phyloP scores from a whole-genome alignment of 1,284 basidiomycete genomes.

The Pseudozyma hubeiensis region DNA sequence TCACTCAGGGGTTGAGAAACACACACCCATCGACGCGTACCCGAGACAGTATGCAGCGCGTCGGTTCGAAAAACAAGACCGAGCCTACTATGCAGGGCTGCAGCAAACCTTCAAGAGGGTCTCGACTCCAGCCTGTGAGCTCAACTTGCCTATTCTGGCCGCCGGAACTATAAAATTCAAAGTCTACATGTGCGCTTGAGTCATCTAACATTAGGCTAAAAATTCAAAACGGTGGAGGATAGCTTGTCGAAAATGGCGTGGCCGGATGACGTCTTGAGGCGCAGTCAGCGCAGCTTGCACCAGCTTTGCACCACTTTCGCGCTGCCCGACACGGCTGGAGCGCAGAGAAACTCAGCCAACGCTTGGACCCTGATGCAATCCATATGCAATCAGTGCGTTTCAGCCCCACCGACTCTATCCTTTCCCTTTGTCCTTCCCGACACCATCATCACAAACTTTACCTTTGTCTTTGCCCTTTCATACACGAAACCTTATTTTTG shows the following conservation, averaged over 20 bases:
- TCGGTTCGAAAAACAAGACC: too few species aligned
- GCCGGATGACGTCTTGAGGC: slow-evolving; percentile 12
- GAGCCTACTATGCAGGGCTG: neutral
- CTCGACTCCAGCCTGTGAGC: too few species aligned
- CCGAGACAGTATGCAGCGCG: too few species aligned
- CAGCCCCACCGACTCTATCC: neutral
- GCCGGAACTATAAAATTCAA: neutral
- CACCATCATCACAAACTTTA: slow-evolving; percentile 4
- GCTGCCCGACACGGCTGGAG: neutral
- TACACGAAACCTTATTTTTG: neutral
- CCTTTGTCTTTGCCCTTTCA: slow-evolving; percentile 1
- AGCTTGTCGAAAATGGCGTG: neutral
- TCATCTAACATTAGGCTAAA: neutral
- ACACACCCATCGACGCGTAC: neutral
- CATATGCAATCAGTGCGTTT: neutral
- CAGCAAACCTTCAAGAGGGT: too few species aligned
- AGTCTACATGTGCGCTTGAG: neutral
- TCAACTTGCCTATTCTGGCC: neutral
- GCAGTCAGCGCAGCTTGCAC: neutral
- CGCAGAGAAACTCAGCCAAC: slow-evolving; percentile 1
- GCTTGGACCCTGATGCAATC: slow-evolving; percentile 1
- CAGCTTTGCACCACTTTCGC: neutral
- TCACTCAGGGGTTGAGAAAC: neutral
- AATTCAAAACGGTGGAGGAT: neutral
- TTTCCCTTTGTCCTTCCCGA: slow-evolving; percentile 1